Evolutionary conservation across 441 rosid species (phyloP), one percentile per base, ranked within the genome.

Genomic region (Codiaeum variegatum): DNA sequence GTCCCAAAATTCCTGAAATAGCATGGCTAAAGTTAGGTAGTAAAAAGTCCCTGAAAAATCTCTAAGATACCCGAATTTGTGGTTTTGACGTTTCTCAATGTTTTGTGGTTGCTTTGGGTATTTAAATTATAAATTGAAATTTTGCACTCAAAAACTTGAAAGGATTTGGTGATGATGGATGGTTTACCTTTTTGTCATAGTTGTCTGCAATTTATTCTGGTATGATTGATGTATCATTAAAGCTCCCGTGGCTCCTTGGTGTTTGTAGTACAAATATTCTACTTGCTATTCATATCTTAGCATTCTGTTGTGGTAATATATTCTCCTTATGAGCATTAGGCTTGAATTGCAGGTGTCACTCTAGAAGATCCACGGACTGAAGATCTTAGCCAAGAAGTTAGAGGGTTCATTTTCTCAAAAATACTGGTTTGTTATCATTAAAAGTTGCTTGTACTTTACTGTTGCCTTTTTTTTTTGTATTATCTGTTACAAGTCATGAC

Each of bases 311-410:
- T 63, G 38, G 55, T 16, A 59, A 66, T 46, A 69, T 70, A 23
- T 51, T 62, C 75, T 68, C 55, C 36, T 73, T 71, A 65, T 65
- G 68, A 62, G 28, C 70, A 24, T 76, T 77, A 72, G 67, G 73
- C 82, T 79, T 77, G 81, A 74, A 58, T 77, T 87, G 82, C 93
- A 96, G 99, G 98, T 86, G 91, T 92, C 80, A 93, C 90, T 66
- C 84, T 93, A 69, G 99, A 96, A 86, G 99, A 96, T 85, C 97
- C 98, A 21, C 91, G 91, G 74, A 93, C 91, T 71, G 98, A 96
- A 90, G 99, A 93, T 87, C 99, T 96, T 76, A 92, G 90, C 72
- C 99, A 96, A 86, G 99, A 96, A 84, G 97, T 96, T 83, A 88
- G 98, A 86, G 99, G 99, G 36, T 96, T 96, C 81, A 88, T 93